These are phyloP conservation scores for Coprinopsis cinerea DNA, from an alignment of 768 basidiomycete genomes.

Conservation along the genomic window DNA sequence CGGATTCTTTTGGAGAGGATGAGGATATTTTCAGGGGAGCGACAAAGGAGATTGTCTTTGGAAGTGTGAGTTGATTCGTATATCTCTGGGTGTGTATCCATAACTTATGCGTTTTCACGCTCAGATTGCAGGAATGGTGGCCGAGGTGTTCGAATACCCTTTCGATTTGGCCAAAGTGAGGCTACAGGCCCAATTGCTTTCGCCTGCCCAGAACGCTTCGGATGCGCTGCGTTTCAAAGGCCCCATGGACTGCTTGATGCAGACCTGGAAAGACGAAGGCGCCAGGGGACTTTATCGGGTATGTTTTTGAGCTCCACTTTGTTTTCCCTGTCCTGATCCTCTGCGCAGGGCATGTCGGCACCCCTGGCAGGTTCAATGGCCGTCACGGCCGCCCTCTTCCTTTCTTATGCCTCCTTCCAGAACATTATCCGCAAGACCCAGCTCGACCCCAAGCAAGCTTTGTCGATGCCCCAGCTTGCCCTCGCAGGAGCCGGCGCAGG, in stretches of 20 bases:
- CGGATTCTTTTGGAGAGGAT: not conserved
- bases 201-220: slow-evolving; percentile 34
- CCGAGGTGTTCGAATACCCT: slow-evolving; percentile 85
- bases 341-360: slow-evolving; percentile 74
- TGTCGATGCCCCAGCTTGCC: slow-evolving; percentile 64
- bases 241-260: slow-evolving; percentile 79
- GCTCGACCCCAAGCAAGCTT: slow-evolving; percentile 24
- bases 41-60: slow-evolving; percentile 49
- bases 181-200: slow-evolving; percentile 84
- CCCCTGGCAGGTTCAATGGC: slow-evolving; percentile 89
- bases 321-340: not conserved
- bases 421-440: slow-evolving; percentile 40
- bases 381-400: slow-evolving; percentile 85
- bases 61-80: slow-evolving; percentile 35
- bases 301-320: slow-evolving; percentile 29
- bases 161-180: slow-evolving; percentile 95
- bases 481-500: slow-evolving; percentile 88
- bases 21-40: slow-evolving; percentile 16
- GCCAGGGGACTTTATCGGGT: slow-evolving; percentile 78
- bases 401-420: slow-evolving; percentile 78
- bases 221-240: slow-evolving; percentile 59
- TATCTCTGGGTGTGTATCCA: not conserved
- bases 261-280: slow-evolving; percentile 81
- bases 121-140: slow-evolving; percentile 80
- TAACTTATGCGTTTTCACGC: not conserved